Evolutionary conservation across 441 rosid species (phyloP).

Genomic region (Pelargonium australe): DNA sequence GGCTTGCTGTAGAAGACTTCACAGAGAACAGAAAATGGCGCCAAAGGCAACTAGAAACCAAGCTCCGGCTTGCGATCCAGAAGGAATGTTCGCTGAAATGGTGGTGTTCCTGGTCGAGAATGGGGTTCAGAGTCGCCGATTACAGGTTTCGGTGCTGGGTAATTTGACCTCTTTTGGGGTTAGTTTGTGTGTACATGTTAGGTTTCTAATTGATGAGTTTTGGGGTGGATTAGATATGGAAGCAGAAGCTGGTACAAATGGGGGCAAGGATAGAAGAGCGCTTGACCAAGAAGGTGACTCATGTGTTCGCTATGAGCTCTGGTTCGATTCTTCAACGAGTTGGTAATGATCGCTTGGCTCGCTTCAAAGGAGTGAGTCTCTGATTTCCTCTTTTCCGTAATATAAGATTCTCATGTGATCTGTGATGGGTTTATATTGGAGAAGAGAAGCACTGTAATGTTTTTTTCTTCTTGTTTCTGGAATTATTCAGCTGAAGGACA

Average conservation of each 20-base stretch:
- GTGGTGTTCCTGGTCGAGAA: conserved; percentile 50
- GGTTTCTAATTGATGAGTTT: background rate
- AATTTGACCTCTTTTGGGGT: background rate
- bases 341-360: conserved; percentile 30
- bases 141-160: conserved; percentile 46
- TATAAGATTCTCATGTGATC: background rate
- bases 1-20: background rate
- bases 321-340: conserved; percentile 41
- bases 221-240: conserved; percentile 60
- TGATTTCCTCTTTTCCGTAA: background rate
- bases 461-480: too few relatives aligned
- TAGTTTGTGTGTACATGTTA: background rate
- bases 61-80: conserved; percentile 45
- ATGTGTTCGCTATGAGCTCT: conserved; percentile 52
- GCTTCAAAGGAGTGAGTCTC: conserved; percentile 58
- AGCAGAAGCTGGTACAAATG: conserved; percentile 77
- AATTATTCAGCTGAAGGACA: too few relatives aligned
- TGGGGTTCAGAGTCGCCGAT: conserved; percentile 71
- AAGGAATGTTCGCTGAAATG: conserved; percentile 74
- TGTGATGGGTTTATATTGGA: background rate
- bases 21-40: conserved; percentile 41
- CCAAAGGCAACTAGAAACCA: conserved; percentile 46
- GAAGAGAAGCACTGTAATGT: background rate
- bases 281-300: conserved; percentile 52
- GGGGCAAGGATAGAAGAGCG: conserved; percentile 54